Percentiles rank a stretch among this genome's conserved stretches.
Evolutionary conservation across 148 eudicot species (phyloP).

Genomic region (Cornus controversa): DNA sequence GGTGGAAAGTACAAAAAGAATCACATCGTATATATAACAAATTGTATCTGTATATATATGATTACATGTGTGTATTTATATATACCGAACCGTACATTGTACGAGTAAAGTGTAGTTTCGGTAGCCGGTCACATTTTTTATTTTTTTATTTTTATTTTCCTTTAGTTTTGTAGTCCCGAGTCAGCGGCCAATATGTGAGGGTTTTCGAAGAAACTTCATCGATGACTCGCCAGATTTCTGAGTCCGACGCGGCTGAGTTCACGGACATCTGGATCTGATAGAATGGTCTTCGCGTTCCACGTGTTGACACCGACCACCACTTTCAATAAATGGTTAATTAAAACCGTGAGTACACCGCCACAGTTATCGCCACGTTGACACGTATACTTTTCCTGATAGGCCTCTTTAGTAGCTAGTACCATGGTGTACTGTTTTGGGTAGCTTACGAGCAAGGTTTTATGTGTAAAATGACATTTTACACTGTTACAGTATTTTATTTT

Average conservation of each 20-base stretch:
- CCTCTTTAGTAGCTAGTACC: too few species aligned
- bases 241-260: conserved; percentile 21
- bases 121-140: background rate
- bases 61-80: background rate
- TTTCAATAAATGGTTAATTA: too few species aligned
- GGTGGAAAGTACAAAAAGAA: background rate
- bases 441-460: too few species aligned
- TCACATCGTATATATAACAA: background rate
- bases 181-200: background rate
- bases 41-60: background rate
- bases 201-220: background rate
- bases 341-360: background rate
- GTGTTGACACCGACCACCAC: conserved; percentile 14
- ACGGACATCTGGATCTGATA: conserved; percentile 1
- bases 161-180: background rate
- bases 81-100: background rate
- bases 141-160: too few species aligned
- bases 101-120: background rate
- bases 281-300: background rate
- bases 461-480: too few species aligned
- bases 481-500: too few species aligned
- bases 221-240: background rate
- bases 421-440: too few species aligned
- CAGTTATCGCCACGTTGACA: too few species aligned
- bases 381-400: too few species aligned